These are phyloP conservation scores for Steccherinum ochraceum DNA, from an alignment of 768 basidiomycete species.

Conservation along the genomic window DNA sequence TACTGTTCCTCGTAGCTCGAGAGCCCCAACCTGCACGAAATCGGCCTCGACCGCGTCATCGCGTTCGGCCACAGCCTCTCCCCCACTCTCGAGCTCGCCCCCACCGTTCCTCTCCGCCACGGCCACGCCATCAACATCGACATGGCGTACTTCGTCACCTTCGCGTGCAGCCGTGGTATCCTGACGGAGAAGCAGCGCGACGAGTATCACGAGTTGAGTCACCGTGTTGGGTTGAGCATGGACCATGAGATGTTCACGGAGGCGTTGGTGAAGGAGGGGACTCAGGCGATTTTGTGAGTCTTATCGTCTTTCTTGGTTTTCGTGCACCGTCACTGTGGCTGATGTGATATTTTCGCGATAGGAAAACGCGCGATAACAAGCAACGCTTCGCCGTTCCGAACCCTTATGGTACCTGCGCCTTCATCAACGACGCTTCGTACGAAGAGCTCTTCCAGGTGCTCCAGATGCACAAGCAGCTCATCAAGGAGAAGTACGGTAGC, in stretches of 20 bases:
- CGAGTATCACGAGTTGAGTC: constrained; percentile 12
- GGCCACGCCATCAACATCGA: constrained; percentile 14
- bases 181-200: constrained; percentile 10
- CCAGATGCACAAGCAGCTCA: constrained; percentile 11
- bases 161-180: constrained; percentile 9
- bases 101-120: constrained; percentile 11
- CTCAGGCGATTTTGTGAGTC: constrained; percentile 11
- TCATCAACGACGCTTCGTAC: constrained; percentile 13
- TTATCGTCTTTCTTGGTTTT: neutral
- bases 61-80: constrained; percentile 13
- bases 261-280: constrained; percentile 8
- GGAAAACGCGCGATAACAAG: constrained; percentile 15
- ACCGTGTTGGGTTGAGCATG: constrained; percentile 13
- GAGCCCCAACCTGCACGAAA: constrained; percentile 11
- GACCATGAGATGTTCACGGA: constrained; percentile 15
- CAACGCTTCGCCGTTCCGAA: constrained; percentile 11
- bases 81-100: constrained; percentile 11
- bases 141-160: constrained; percentile 12
- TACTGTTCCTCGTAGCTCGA: constrained; percentile 6
- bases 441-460: constrained; percentile 10
- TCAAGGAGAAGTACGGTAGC: constrained; percentile 10
- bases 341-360: too few relatives aligned
- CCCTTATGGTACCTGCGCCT: constrained; percentile 10
- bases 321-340: too few relatives aligned
- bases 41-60: constrained; percentile 12